These are phyloP conservation scores for Candida nonsorbophila DNA, from an alignment of 805 yeast genomes.

Conservation along the genomic window DNA sequence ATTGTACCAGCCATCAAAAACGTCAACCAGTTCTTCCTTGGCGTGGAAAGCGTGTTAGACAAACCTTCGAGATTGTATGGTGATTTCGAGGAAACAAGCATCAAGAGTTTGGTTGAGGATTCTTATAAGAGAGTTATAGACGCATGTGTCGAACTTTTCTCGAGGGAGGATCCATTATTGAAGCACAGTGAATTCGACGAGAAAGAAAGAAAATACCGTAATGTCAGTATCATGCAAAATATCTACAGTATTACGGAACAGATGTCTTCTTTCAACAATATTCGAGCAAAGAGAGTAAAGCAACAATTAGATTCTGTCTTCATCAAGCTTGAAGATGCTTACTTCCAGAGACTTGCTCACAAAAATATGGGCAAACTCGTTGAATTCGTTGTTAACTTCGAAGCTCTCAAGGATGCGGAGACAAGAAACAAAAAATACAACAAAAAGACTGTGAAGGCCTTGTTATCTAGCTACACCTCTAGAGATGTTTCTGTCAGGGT, in stretches of 20 bases:
- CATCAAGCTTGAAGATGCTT: conserved; percentile 20
- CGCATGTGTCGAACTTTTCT: conserved; percentile 28
- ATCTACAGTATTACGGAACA: conserved; percentile 31
- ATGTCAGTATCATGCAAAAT: conserved; percentile 36
- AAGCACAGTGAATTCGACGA: conserved; percentile 40
- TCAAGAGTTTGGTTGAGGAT: conserved; percentile 18
- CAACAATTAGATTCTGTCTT: conserved; percentile 21
- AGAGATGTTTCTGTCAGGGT: conserved; percentile 54
- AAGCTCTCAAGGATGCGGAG: conserved; percentile 45
- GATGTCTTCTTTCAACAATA: conserved; percentile 16
- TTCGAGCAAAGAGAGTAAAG: conserved; percentile 18
- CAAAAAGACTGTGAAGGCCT: conserved; percentile 50
- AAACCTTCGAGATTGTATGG: conserved; percentile 11
- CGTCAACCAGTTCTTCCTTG: conserved; percentile 24
- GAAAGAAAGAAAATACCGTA: conserved; percentile 35
- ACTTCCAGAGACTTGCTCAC: conserved; percentile 27
- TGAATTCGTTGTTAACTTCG: conserved; percentile 61
- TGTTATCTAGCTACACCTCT: conserved; percentile 52
- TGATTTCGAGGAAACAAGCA: conserved; percentile 13
- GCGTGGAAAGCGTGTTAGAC: conserved; percentile 30
- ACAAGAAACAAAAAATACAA: conserved; percentile 62
- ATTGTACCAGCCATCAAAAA: conserved; percentile 28
- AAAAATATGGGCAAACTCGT: conserved; percentile 63
- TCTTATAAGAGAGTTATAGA: conserved; percentile 29
- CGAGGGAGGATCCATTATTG: conserved; percentile 38